phyloP scores from a whole-genome alignment of 306 rosid species.

The Gastrolobium villosum region DNA sequence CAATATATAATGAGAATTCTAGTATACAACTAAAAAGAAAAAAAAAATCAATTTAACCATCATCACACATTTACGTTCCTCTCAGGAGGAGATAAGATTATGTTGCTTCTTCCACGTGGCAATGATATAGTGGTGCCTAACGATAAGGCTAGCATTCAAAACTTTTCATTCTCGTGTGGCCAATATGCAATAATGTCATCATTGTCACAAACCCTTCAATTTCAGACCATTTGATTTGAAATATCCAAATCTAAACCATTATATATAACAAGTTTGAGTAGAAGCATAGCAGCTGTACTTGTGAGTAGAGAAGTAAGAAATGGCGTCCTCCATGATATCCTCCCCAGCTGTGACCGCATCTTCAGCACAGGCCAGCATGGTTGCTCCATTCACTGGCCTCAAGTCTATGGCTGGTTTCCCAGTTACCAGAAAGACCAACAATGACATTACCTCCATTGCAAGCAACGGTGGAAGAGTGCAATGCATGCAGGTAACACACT shows the following conservation, averaged over 20 bases:
- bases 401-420: slow-evolving; percentile 69
- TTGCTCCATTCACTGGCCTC: slow-evolving; percentile 77
- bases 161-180: slow-evolving; percentile 47
- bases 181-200: slow-evolving; percentile 42
- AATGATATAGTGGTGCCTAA: slow-evolving; percentile 43
- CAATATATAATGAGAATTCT: neutral
- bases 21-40: neutral
- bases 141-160: slow-evolving; percentile 52
- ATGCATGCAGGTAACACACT: slow-evolving; percentile 66
- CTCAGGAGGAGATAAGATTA: slow-evolving; percentile 57
- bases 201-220: no score
- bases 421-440: slow-evolving; percentile 63
- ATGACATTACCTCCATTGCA: slow-evolving; percentile 68
- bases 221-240: slow-evolving; percentile 3
- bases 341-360: slow-evolving; percentile 62
- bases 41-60: slow-evolving; percentile 37
- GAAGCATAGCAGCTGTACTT: slow-evolving; percentile 14
- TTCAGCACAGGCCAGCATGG: slow-evolving; percentile 64
- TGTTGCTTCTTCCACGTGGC: slow-evolving; percentile 58
- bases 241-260: slow-evolving; percentile 12
- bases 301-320: slow-evolving; percentile 39
- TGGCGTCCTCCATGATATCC: slow-evolving; percentile 72
- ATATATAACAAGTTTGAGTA: slow-evolving; percentile 47
- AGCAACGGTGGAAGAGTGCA: slow-evolving; percentile 80
- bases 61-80: slow-evolving; percentile 50